Conservation (phyloP, 345 rosid species). For the Arabidopsis arenosa region DNA sequence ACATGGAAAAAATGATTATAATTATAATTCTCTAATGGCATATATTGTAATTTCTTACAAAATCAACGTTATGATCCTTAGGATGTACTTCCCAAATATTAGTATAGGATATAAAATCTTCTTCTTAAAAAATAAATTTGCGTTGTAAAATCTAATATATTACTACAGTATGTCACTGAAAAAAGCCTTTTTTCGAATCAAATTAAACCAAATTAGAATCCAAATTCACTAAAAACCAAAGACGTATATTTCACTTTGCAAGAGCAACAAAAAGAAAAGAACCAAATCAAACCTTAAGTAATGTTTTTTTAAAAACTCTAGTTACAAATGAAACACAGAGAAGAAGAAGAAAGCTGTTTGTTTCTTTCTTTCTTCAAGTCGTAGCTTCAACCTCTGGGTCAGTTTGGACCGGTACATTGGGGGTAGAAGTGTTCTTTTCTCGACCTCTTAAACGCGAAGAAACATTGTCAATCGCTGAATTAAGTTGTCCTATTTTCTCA, state of each 20-base stretch:
- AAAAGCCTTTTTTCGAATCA: no score
- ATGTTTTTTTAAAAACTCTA: neutral
- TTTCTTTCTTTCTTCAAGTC: slow-evolving; percentile 37
- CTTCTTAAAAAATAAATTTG: no score
- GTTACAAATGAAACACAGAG: slow-evolving; percentile 17
- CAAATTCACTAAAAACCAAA: neutral
- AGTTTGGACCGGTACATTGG: slow-evolving; percentile 52
- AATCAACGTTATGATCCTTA: no score
- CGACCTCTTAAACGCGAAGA: slow-evolving; percentile 90
- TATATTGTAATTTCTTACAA: no score
- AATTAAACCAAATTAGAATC: neutral
- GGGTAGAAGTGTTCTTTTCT: slow-evolving; percentile 43
- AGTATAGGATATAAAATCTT: no score
- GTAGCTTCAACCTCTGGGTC: slow-evolving; percentile 80
- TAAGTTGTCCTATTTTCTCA: slow-evolving; percentile 84
- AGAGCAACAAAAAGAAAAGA: neutral
- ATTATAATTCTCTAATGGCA: no score
- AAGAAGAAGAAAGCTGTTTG: neutral
- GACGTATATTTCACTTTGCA: slow-evolving; percentile 35
- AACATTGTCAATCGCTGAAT: slow-evolving; percentile 88
- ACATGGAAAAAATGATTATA: no score
- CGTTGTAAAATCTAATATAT: no score
- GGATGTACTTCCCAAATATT: no score
- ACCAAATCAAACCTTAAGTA: slow-evolving; percentile 16
- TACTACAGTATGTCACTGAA: no score